Conservation (phyloP, 495 filamentous ascomycete species). For the Hypoxylon crocopeplum region DNA sequence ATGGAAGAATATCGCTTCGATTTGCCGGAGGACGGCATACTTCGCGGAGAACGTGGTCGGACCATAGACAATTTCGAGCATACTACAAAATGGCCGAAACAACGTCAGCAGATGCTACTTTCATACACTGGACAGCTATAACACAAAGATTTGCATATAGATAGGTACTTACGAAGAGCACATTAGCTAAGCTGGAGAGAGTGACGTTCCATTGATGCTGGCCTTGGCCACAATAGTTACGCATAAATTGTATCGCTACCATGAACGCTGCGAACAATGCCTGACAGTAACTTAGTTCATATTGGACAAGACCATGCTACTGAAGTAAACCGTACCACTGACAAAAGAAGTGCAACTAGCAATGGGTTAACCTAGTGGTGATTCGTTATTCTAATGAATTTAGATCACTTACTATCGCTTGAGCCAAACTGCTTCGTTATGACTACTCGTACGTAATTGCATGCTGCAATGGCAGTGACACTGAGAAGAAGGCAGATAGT, state of each 20-base stretch:
- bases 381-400: not conserved
- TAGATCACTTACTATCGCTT: not conserved
- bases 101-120: too few species aligned
- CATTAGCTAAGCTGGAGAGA: not conserved
- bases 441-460: not conserved
- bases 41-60: conserved; percentile 5
- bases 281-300: not conserved
- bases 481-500: not conserved
- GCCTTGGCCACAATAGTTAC: not conserved
- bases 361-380: not conserved
- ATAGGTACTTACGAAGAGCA: too few species aligned
- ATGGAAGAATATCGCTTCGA: conserved; percentile 11
- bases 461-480: not conserved
- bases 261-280: not conserved
- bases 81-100: not conserved
- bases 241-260: too few species aligned
- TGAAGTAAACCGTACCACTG: not conserved
- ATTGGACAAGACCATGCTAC: not conserved
- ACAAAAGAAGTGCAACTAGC: not conserved
- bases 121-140: too few species aligned
- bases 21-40: conserved; percentile 16
- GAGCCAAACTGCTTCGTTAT: not conserved
- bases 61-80: not conserved
- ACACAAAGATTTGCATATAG: too few species aligned
- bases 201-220: not conserved